Conservation (phyloP, 192 early-diverging fungal genomes). For the Mortierella alpina region DNA sequence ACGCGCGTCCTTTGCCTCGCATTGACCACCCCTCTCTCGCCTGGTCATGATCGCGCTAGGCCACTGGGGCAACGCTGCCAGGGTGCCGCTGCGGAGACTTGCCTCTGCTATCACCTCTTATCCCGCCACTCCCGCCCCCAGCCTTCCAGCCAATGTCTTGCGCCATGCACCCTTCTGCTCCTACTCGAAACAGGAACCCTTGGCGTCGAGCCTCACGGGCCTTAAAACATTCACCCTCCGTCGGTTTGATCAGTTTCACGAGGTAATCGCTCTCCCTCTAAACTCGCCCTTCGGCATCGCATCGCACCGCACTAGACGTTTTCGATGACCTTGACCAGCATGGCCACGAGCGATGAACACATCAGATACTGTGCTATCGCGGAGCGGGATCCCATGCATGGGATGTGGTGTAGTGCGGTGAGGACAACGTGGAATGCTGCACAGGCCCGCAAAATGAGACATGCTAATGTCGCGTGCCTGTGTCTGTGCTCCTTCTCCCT, state of each 20-base stretch:
- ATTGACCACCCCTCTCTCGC: background rate
- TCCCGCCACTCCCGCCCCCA: background rate
- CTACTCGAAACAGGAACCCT: no score
- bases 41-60: slow-evolving; percentile 17
- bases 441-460: background rate
- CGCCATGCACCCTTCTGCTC: no score
- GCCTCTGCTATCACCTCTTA: slow-evolving; percentile 1
- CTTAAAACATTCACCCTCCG: background rate
- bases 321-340: background rate
- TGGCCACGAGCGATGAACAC: background rate
- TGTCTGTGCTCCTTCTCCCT: background rate
- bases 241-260: background rate
- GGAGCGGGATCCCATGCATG: no score
- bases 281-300: background rate
- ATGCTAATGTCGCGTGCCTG: background rate
- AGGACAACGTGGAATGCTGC: background rate
- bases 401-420: no score
- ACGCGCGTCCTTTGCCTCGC: background rate
- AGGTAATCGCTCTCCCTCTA: background rate
- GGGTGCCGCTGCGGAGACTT: slow-evolving; percentile 24
- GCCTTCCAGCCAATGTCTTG: no score
- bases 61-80: slow-evolving; percentile 8
- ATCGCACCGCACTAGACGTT: background rate
- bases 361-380: background rate
- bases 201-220: no score